Conservation (phyloP, 148 eudicot species). For the Heliamphora exappendiculata region DNA sequence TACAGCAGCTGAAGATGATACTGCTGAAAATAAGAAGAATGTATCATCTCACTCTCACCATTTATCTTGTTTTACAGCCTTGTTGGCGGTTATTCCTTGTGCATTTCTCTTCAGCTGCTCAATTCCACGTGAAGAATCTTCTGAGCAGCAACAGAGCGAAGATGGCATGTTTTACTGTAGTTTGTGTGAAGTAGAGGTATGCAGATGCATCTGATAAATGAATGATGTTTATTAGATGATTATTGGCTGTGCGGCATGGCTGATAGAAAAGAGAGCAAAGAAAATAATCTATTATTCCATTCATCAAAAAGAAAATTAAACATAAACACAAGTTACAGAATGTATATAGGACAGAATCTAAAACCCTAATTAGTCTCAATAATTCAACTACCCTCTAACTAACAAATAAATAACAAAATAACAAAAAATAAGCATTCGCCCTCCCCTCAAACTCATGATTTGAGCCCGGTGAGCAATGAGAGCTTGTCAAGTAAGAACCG, state of each 20-base stretch:
- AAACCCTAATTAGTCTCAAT: no score
- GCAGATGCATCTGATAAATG: neutral
- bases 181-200: constrained; percentile 97
- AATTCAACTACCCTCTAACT: no score
- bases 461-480: no score
- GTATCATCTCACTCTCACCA: constrained; percentile 23
- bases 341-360: no score
- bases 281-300: no score
- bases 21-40: constrained; percentile 32
- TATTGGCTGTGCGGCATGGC: neutral
- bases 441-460: no score
- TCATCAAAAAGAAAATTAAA: no score
- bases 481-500: no score
- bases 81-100: constrained; percentile 60
- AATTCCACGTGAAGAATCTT: constrained; percentile 52
- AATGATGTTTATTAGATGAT: neutral
- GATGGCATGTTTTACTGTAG: constrained; percentile 99
- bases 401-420: no score
- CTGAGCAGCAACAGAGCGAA: constrained; percentile 69
- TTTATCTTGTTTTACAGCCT: constrained; percentile 30
- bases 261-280: no score
- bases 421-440: no score
- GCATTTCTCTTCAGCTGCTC: constrained; percentile 51
- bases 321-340: no score
- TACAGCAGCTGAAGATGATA: constrained; percentile 30